Percentiles rank a stretch among this genome's conserved stretches.
These are phyloP conservation scores for Stephanodiscus minutulus DNA, from an alignment of 108 stramenopile genomes.

Conservation along the genomic window DNA sequence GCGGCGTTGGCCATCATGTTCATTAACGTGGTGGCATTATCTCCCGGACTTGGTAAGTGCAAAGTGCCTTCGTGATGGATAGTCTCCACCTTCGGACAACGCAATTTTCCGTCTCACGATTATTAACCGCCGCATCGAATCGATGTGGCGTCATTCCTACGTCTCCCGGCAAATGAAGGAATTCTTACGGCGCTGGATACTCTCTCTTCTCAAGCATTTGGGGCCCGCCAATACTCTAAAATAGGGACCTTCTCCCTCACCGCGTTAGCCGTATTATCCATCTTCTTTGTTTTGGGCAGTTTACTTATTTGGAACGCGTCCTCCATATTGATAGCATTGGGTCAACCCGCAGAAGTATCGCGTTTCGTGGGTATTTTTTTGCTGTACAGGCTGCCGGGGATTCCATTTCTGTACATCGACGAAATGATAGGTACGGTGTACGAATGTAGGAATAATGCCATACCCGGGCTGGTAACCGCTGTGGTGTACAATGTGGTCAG, in stretches of 20 bases:
- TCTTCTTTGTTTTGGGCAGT: constrained; percentile 11
- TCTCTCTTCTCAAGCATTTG: constrained; percentile 46
- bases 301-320: constrained; percentile 27
- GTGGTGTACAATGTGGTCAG: constrained; percentile 35
- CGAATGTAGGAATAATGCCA: constrained; percentile 42
- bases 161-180: not conserved
- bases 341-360: constrained; percentile 37
- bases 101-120: no score
- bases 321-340: constrained; percentile 16
- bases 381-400: constrained; percentile 28
- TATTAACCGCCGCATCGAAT: no score
- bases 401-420: constrained; percentile 40
- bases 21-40: constrained; percentile 32
- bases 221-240: constrained; percentile 34
- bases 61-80: no score
- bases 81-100: no score
- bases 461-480: constrained; percentile 35
- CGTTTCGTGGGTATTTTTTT: constrained; percentile 26
- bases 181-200: constrained; percentile 47
- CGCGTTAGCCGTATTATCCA: constrained; percentile 16
- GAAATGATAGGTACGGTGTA: constrained; percentile 42
- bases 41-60: constrained; percentile 37
- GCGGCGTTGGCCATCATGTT: constrained; percentile 44
- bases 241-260: constrained; percentile 48
- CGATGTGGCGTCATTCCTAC: no score